phyloP scores from a whole-genome alignment of 2,329 filamentous ascomycete species.

The Knufia fluminis region DNA sequence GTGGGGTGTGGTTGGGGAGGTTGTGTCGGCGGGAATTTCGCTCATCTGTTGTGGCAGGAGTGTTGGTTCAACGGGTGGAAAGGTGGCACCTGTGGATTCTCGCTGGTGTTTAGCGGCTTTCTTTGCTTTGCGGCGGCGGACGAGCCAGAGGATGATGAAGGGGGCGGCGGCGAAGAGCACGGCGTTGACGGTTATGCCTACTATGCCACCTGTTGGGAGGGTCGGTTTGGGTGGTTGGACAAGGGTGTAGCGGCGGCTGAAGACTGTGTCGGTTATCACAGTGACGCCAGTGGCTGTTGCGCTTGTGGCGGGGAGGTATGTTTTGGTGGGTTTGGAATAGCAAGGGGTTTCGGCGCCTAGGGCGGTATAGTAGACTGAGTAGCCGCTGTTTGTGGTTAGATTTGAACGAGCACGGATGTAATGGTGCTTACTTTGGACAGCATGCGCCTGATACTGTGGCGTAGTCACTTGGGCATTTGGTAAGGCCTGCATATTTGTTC shows the following conservation, averaged over 20 bases:
- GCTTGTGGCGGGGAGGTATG: conserved; percentile 19
- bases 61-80: conserved; percentile 18
- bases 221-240: background rate
- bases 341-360: conserved; percentile 22
- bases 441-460: conserved; percentile 21
- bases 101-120: conserved; percentile 11
- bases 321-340: conserved; percentile 17
- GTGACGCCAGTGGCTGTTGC: conserved; percentile 14
- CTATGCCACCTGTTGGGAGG: conserved; percentile 17
- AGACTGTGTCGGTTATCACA: conserved; percentile 23
- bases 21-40: conserved; percentile 1
- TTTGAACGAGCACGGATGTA: background rate
- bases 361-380: conserved; percentile 21
- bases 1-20: conserved; percentile 14
- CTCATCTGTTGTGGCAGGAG: conserved; percentile 5
- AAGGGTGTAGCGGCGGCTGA: conserved; percentile 19
- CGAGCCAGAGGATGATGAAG: conserved; percentile 10
- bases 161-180: conserved; percentile 10
- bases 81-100: conserved; percentile 15
- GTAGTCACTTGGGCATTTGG: conserved; percentile 23
- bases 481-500: conserved; percentile 16
- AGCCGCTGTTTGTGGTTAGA: conserved; percentile 20
- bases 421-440: conserved; percentile 21
- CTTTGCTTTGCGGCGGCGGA: conserved; percentile 6
- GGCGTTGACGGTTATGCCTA: conserved; percentile 19